Evolutionary conservation across 1,139 yeast genomes (phyloP), one percentile per base, ranked within the genome.

Genomic region (Pichia cactophila): DNA sequence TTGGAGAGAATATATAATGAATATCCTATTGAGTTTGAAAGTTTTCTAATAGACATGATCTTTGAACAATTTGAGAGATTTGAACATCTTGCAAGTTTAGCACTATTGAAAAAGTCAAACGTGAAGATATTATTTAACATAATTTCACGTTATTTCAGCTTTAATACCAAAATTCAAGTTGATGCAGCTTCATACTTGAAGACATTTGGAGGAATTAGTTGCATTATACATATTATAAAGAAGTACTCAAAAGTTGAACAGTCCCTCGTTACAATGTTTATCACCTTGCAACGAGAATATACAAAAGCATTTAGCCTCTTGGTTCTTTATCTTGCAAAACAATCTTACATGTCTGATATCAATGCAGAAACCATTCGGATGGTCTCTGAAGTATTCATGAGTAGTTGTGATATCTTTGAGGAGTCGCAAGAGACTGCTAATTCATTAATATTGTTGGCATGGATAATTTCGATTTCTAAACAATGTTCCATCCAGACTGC

Each of bases 11-110:
- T 51, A 2, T 46, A 48, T n/a, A 10, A 9, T 5, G 43, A 51
- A 2, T 40, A 45, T 17, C 39, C 47, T 10, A 10, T 46, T 16
- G 52, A 54, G 35, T 52, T 53, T 36, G 44, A 53, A 14, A 12
- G 33, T 2, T 14, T 61, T 47, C 39, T 61, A 12, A 60, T 58
- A 20, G 70, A 64, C 33, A 54, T 55, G 4, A 56, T 66, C 0
- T 31, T 64, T 23, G 39, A 49, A 0, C 67, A 65, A 46, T 36
- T 66, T 20, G 53, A 53, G 17, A 56, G 55, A 4, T 64, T 62
- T 47, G 55, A 62, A n/a, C 49, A 50, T 14, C 38, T 47, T 11
- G 33, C 55, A 4, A 39, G 46, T 1, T 37, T 47, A 8, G 10
- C 54, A 2, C 31, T 56, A 28, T 33, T 42, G 14, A 43, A 50